A percentile compares a stretch with the other conserved stretches of the same genome.
Evolutionary conservation across 129 eudicot species (phyloP).

Genomic region (Deinandra increscens): DNA sequence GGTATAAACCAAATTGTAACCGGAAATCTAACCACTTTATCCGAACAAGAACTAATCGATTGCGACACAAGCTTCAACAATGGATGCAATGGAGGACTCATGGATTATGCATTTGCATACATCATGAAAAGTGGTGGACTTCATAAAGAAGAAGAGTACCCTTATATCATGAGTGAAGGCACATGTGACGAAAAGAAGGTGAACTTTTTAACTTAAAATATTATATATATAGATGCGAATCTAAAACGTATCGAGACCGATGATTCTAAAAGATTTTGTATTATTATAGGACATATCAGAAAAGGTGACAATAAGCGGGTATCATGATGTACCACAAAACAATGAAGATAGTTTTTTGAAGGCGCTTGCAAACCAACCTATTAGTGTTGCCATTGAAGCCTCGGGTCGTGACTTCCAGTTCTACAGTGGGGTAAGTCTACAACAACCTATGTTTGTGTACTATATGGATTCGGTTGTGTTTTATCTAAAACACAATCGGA

Average conservation of each 20-base stretch:
- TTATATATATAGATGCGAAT: background rate
- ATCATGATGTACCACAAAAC: conserved; percentile 75
- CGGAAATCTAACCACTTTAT: conserved; percentile 67
- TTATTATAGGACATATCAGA: conserved; percentile 56
- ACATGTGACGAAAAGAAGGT: conserved; percentile 81
- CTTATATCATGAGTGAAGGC: conserved; percentile 92
- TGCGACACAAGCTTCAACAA: conserved; percentile 65
- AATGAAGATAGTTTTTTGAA: conserved; percentile 73
- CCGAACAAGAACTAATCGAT: conserved; percentile 83
- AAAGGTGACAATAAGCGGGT: conserved; percentile 71
- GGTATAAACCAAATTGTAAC: conserved; percentile 94
- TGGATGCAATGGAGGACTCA: conserved; percentile 95
- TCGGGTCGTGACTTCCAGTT: conserved; percentile 91
- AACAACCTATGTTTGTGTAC: background rate
- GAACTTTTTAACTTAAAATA: too few relatives aligned
- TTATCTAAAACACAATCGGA: background rate
- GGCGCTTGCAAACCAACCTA: conserved; percentile 92
- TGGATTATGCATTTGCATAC: conserved; percentile 84
- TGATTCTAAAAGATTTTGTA: conserved; percentile 7
- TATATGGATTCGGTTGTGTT: background rate
- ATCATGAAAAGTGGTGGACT: conserved; percentile 67
- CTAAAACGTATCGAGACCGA: conserved; percentile 4
- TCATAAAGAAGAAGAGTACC: conserved; percentile 87
- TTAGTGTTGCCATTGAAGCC: conserved; percentile 87
- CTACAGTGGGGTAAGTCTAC: conserved; percentile 76